phyloP scores from a whole-genome alignment of 768 basidiomycete species.

The Holtermannia corniformis region DNA sequence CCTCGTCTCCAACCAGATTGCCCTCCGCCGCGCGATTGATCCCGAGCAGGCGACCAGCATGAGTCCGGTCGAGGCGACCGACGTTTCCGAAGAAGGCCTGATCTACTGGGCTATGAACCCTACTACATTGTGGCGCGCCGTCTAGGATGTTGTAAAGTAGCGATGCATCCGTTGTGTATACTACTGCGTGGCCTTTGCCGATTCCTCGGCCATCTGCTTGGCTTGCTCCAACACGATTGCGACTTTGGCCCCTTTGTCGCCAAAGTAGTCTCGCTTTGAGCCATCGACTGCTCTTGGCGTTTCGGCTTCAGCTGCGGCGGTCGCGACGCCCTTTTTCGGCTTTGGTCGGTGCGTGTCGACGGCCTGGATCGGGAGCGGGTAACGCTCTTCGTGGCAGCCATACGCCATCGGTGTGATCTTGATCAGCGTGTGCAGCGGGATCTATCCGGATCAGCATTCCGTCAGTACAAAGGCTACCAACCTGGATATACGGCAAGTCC shows the following conservation, averaged over 20 bases:
- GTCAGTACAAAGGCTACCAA: conserved; percentile 38
- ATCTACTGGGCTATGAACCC: conserved; percentile 3
- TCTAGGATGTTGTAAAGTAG: background rate
- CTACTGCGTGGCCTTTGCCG: background rate
- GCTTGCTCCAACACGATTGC: background rate
- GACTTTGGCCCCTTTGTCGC: background rate
- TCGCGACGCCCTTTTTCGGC: conserved; percentile 15
- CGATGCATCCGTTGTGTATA: background rate
- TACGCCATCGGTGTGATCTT: conserved; percentile 97
- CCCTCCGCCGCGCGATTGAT: background rate
- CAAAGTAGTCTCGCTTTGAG: conserved; percentile 11
- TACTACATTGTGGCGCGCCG: background rate
- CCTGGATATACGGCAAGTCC: conserved; percentile 95
- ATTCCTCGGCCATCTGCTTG: background rate
- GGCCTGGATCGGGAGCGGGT: conserved; percentile 78
- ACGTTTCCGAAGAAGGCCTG: conserved; percentile 8
- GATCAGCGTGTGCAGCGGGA: conserved; percentile 78
- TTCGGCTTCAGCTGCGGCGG: background rate
- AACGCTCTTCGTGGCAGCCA: conserved; percentile 95
- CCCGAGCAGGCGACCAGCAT: background rate
- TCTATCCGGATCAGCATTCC: too few relatives aligned
- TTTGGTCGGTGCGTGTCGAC: conserved; percentile 82
- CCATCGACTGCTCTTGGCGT: background rate
- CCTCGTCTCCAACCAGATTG: conserved; percentile 6
- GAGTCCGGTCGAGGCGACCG: conserved; percentile 14